These are phyloP conservation scores for Trametes hirsuta DNA, from an alignment of 1,284 basidiomycete species.

Conservation along the genomic window DNA sequence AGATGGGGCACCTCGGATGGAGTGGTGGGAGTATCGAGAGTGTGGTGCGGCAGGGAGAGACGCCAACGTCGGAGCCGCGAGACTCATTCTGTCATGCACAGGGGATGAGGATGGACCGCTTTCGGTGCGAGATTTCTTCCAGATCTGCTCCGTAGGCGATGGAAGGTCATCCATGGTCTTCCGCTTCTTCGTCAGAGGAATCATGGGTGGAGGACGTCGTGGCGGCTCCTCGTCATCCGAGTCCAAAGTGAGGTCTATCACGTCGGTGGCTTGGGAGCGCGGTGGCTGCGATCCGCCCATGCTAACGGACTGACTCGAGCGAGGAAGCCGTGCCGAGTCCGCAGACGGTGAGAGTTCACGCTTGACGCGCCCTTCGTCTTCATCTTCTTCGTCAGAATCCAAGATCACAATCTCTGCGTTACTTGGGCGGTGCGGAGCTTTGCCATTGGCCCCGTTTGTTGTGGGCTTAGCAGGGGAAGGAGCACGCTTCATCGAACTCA, in stretches of 20 bases:
- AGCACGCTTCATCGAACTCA: constrained; percentile 27
- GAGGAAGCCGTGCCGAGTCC: constrained; percentile 41
- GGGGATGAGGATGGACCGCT: constrained; percentile 20
- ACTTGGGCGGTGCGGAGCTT: constrained; percentile 47
- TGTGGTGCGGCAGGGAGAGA: constrained; percentile 9
- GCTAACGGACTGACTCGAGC: constrained; percentile 35
- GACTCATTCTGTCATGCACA: constrained; percentile 1
- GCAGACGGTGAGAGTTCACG: constrained; percentile 69
- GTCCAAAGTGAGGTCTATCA: constrained; percentile 82
- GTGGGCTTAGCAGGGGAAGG: constrained; percentile 31
- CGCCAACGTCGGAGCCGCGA: constrained; percentile 1
- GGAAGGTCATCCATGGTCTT: constrained; percentile 55
- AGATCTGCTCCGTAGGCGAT: constrained; percentile 64
- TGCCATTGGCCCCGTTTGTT: constrained; percentile 32
- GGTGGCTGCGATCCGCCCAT: constrained; percentile 32
- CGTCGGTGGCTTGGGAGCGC: constrained; percentile 42
- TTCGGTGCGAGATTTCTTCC: constrained; percentile 72
- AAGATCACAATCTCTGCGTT: constrained; percentile 72
- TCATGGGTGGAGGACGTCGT: constrained; percentile 18
- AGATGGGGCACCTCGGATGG: constrained; percentile 10
- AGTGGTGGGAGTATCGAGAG: constrained; percentile 19
- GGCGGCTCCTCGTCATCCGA: constrained; percentile 66
- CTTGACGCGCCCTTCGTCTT: constrained; percentile 74
- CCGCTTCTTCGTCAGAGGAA: constrained; percentile 42
- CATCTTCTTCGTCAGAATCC: constrained; percentile 78